Evolutionary conservation across 306 rosid genomes (phyloP), one percentile per base, ranked within the genome.

Genomic region (Dalbergia cochinchinensis): DNA sequence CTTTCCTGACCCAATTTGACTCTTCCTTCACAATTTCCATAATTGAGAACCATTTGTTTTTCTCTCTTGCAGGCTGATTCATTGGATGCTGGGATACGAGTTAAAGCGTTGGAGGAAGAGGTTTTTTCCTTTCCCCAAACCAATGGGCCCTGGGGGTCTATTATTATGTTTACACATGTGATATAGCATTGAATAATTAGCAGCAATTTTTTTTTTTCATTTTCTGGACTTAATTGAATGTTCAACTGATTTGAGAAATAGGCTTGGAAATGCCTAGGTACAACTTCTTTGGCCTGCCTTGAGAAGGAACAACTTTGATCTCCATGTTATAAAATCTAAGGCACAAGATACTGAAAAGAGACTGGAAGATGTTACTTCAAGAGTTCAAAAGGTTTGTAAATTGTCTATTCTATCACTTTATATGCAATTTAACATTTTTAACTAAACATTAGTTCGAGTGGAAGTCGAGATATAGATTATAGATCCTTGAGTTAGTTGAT

Each of bases 221-320:
- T 48, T 50, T 42, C 5, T 69, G 37, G 78, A 67, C 71, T 75
- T 59, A 33, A 39, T 50, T 84, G 73, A 78, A 84, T 65, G 79
- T 82, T 83, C 80, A 77, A 76, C 86, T 86, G 80, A 86, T 89
- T 76, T 83, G 88, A 87, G 86, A 78, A 82, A 78, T 87, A 70
- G 88, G 80, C 41, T 86, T 85, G 76, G 85, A 50, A 74, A 74
- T 89, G 55, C 79, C 57, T 80, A 94, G 98, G 96, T 94, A 55
- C 97, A 80, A 84, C 84, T 18, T 71, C 96, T 94, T 68, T 94
- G 98, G 98, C 68, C 86, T 59, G 65, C 82, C 61, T 87, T 83
- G 60, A 89, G 97, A 85, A 94, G 64, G 91, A 90, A 80, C 88
- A 94, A 94, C 82, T 94, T 88, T 42, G 96, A 94, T 76, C 81